Conservation (phyloP, 352 stramenopile genomes). For the Phytopythium oedochilum region DNA sequence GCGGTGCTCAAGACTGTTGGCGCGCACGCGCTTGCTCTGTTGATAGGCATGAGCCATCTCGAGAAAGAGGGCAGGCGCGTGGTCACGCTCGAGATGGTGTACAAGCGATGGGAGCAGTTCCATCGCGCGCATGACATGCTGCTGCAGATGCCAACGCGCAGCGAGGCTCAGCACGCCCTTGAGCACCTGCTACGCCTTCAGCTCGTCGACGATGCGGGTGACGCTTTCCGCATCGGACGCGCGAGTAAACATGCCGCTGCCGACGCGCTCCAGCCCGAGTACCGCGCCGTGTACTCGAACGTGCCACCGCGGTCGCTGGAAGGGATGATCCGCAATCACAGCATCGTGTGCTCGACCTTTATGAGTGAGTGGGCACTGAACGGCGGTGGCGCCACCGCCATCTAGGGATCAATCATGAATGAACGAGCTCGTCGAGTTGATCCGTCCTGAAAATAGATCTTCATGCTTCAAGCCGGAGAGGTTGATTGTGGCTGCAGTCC, state of each 20-base stretch:
- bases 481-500: too few species aligned
- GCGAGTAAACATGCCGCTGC: constrained; percentile 27
- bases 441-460: constrained; percentile 1
- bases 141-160: constrained; percentile 49
- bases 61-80: constrained; percentile 58
- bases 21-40: constrained; percentile 61
- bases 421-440: too few species aligned
- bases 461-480: background rate
- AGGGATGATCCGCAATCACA: constrained; percentile 71
- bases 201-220: constrained; percentile 69
- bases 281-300: constrained; percentile 67
- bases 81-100: constrained; percentile 86
- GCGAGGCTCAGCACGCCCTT: constrained; percentile 70
- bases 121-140: constrained; percentile 73
- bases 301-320: constrained; percentile 66
- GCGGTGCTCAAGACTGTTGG: constrained; percentile 61
- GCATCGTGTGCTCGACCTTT: constrained; percentile 65
- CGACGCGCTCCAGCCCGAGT: constrained; percentile 63
- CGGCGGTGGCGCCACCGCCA: constrained; percentile 11
- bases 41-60: constrained; percentile 77
- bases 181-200: constrained; percentile 66
- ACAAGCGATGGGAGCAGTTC: constrained; percentile 74
- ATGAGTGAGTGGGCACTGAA: constrained; percentile 78
- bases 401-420: background rate
- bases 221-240: constrained; percentile 66